Base-by-base conservation (phyloP, 2,329 filamentous ascomycete species). In the Coniochaeta ligniaria region DNA sequence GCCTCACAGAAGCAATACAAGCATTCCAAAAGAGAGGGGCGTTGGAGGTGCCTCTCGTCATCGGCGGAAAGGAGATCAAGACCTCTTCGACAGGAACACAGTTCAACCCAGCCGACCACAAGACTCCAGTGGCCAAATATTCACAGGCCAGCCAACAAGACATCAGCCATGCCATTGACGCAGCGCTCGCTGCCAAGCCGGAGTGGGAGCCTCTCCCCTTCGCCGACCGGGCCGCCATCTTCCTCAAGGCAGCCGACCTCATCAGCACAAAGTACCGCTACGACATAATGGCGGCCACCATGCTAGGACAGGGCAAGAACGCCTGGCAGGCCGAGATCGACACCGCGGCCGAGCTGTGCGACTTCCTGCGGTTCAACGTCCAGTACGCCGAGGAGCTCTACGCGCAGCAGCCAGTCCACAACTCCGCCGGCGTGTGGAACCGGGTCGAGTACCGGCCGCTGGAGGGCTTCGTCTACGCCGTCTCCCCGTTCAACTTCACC, bases 251-350 rank as follows among this genome's bases (percentile, higher is more conserved):
- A 3, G 94, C 94, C 36, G 93, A 98, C 72, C 81, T 99, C 64
- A 86, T 99, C 67, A 81, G 90, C 60, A 90, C 85, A 65, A 98
- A 98, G 79, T 98, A 99, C 78, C 86, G 95, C 72, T 97, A 96
- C 76, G 92, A 97, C 60, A 85, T 99, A 68, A 96, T 98, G 90
- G 94, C 95, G 8, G 86, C 92, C 52, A 97, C 95, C 16, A 96
- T 98, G 86, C 81, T 96, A 35, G 95, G 94, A 63, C 94, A 99
- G 77, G 94, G 95, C 70, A 98, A 98, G 85, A 98, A 97, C 74
- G 92, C 91, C 56, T 98, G 92, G 92, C 94, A 99, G 77, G 94
- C 95, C n/a, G 94, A 99, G 82, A 98, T 98, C 65, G 94, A 98
- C 75, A 84, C 93, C 43, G 94, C 94, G 20, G 94, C 94, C 9